Percentiles rank a stretch among this genome's conserved stretches.
phyloP scores from a whole-genome alignment of 2,329 filamentous ascomycete genomes.

The Dothistroma pini region DNA sequence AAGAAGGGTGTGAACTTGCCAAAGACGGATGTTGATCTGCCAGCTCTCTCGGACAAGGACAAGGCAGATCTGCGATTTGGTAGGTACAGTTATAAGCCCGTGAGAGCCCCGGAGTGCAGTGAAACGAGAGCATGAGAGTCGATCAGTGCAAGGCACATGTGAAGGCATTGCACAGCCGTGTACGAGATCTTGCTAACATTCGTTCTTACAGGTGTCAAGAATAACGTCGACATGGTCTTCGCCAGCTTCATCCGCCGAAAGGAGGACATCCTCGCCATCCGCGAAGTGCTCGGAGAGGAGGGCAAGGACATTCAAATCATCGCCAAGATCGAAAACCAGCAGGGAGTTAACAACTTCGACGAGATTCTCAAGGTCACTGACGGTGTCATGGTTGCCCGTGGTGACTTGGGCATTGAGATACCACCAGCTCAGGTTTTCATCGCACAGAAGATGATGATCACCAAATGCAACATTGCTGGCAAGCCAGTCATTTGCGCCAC shows the following conservation, averaged over 20 bases:
- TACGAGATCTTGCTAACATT: background rate
- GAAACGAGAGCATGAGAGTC: background rate
- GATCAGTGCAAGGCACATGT: background rate
- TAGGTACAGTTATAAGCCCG: background rate
- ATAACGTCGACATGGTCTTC: slow-evolving; percentile 98
- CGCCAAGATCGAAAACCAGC: slow-evolving; percentile 99
- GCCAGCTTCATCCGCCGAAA: slow-evolving; percentile 96
- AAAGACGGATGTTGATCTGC: slow-evolving; percentile 97
- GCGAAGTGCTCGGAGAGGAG: slow-evolving; percentile 81
- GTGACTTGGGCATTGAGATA: slow-evolving; percentile 98
- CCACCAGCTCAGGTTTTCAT: slow-evolving; percentile 98
- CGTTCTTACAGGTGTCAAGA: slow-evolving; percentile 67
- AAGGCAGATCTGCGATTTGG: slow-evolving; percentile 90
- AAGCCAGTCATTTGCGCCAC: slow-evolving; percentile 99
- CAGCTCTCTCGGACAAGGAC: slow-evolving; percentile 97
- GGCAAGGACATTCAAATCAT: slow-evolving; percentile 99
- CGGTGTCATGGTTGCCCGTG: slow-evolving; percentile 99
- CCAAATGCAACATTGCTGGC: slow-evolving; percentile 99
- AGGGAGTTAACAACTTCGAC: slow-evolving; percentile 99
- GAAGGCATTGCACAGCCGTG: background rate
- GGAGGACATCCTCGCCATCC: slow-evolving; percentile 90
- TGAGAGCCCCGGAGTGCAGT: background rate
- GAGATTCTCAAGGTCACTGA: slow-evolving; percentile 96
- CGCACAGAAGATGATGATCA: slow-evolving; percentile 99
- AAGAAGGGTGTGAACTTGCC: slow-evolving; percentile 99